Percentiles rank a stretch among this genome's conserved stretches.
Evolutionary conservation across 257 asterid genomes (phyloP).

Genomic region (Ilex aquifolium): DNA sequence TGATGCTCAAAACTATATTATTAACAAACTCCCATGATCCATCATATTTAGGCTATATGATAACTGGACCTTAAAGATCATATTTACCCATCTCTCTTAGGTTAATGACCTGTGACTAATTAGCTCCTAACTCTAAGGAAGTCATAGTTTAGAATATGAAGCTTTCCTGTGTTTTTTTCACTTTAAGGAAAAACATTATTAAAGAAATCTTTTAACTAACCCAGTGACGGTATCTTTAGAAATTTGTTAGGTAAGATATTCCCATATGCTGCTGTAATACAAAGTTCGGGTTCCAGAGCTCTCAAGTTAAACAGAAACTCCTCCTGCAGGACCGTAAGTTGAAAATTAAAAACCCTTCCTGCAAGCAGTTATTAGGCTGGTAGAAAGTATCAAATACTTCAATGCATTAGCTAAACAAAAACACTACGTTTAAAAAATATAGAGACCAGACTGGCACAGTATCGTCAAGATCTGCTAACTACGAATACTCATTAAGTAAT

Average conservation of each 20-base stretch:
- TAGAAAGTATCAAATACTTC: neutral
- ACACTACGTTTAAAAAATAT: too few relatives aligned
- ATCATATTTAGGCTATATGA: too few relatives aligned
- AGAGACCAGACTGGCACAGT: too few relatives aligned
- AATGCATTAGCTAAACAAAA: neutral
- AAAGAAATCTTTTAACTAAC: slow-evolving; percentile 40
- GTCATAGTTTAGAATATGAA: too few relatives aligned
- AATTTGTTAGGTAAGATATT: slow-evolving; percentile 81
- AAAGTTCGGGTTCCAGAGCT: slow-evolving; percentile 86
- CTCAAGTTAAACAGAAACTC: slow-evolving; percentile 50
- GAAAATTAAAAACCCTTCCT: neutral
- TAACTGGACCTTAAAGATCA: too few relatives aligned
- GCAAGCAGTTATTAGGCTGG: neutral
- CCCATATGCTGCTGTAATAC: slow-evolving; percentile 97
- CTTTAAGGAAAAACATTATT: neutral
- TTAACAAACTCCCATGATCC: too few relatives aligned
- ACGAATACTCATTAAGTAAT: too few relatives aligned
- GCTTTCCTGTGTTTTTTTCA: too few relatives aligned
- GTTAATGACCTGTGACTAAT: too few relatives aligned
- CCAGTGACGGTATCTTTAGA: slow-evolving; percentile 78
- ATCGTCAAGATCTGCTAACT: too few relatives aligned
- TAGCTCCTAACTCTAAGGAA: neutral
- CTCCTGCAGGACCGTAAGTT: slow-evolving; percentile 44
- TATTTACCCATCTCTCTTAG: too few relatives aligned
- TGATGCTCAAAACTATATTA: too few relatives aligned